phyloP scores from a whole-genome alignment of 2,329 filamentous ascomycete species.

The Ophiostoma himal-ulmi region DNA sequence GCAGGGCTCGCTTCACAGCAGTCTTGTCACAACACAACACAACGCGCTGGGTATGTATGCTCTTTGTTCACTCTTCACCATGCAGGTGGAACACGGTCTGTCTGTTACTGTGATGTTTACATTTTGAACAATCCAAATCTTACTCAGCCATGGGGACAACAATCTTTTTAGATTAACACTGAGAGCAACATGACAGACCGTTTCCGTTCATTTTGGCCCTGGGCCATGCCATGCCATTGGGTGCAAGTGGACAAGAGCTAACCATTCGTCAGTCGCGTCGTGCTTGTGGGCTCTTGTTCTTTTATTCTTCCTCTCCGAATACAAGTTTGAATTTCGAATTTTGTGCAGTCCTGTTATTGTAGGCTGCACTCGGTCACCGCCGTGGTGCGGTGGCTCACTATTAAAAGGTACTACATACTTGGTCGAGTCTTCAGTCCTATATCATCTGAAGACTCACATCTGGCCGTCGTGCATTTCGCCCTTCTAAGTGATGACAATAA shows the following conservation, averaged over 20 bases:
- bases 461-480: neutral
- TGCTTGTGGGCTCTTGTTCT: neutral
- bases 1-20: neutral
- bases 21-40: slow-evolving; percentile 10
- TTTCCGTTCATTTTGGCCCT: neutral
- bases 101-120: slow-evolving; percentile 13
- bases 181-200: slow-evolving; percentile 2
- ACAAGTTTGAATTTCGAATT: neutral
- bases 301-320: neutral
- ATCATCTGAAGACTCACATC: slow-evolving; percentile 14
- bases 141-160: slow-evolving; percentile 54
- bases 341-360: neutral
- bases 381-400: slow-evolving; percentile 14
- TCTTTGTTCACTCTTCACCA: slow-evolving; percentile 12
- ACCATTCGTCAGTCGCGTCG: slow-evolving; percentile 9
- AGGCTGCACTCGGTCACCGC: neutral
- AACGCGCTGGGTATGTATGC: neutral
- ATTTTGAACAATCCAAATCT: slow-evolving; percentile 57
- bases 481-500: slow-evolving; percentile 53
- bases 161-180: slow-evolving; percentile 16
- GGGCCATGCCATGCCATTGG: neutral
- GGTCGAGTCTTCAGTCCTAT: neutral
- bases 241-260: slow-evolving; percentile 2
- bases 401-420: slow-evolving; percentile 44
- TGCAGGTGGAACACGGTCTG: slow-evolving; percentile 32